Evolutionary conservation across 2,329 filamentous ascomycete genomes (phyloP), one percentile per base, ranked within the genome.

Genomic region (Clarireedia homoeocarpa): DNA sequence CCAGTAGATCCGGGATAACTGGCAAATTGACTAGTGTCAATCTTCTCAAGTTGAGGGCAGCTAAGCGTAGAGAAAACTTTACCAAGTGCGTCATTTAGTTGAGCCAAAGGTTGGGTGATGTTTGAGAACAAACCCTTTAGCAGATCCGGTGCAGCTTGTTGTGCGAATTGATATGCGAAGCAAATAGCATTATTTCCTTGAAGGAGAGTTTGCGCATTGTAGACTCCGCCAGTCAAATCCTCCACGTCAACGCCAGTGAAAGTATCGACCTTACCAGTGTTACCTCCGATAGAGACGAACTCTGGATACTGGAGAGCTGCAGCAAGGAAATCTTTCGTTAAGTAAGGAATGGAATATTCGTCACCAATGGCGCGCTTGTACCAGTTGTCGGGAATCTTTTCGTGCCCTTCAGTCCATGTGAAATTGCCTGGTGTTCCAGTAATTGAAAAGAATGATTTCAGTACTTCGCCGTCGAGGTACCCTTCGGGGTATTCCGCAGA

Each of bases 221-320:
- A 72, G 0, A 78, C 64, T 47, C 75, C 75, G 24, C 73, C 71
- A 4, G 75, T 75, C 14, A 78, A 38, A 55, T 78, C 66, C 1
- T 59, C 56, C 1, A 76, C 39, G 59, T 76, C 67, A 46, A 81
- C 61, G 4, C 77, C 77, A 5, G 73, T 69, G 61, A 80, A 82
- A 20, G 71, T 75, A 68, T 82, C 75, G n/a, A 76, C 71, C 2
- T 69, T 71, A 17, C 78, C 76, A 5, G 73, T 73, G 60, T 82
- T 82, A 9, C 79, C 79, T 9, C 79, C 79, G 15, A 81, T 71
- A 58, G 70, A 73, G 24, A 67, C 68, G 15, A 78, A 70, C 20
- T 73, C 66, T 0, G 75, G 75, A 50, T 78, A 70, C 59, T 73
- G 68, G 17, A 64, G 3, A 3, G 71, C 63, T 58, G 66, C 71